These are phyloP conservation scores for Pichia insulana DNA, from an alignment of 805 yeast genomes.

Conservation along the genomic window DNA sequence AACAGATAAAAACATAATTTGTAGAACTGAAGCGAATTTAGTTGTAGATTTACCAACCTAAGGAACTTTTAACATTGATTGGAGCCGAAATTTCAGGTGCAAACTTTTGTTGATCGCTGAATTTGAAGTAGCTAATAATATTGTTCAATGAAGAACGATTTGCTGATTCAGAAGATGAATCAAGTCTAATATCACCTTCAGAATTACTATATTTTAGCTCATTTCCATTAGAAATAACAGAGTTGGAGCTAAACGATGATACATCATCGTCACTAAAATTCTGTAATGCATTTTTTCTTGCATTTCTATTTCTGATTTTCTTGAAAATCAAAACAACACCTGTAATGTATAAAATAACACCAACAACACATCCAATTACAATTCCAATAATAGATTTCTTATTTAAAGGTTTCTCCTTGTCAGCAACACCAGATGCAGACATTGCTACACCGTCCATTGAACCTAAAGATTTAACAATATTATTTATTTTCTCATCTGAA, in stretches of 20 bases:
- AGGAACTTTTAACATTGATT: constrained; percentile 58
- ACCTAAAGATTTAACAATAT: constrained; percentile 14
- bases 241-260: constrained; percentile 1
- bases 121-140: constrained; percentile 7
- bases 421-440: constrained; percentile 9
- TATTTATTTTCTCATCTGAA: constrained; percentile 6
- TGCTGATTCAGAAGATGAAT: neutral
- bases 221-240: neutral
- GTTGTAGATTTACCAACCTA: constrained; percentile 46
- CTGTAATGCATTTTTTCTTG: constrained; percentile 1
- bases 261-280: neutral
- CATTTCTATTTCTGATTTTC: constrained; percentile 3
- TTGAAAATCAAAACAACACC: constrained; percentile 8
- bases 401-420: constrained; percentile 4
- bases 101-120: constrained; percentile 19
- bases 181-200: constrained; percentile 9
- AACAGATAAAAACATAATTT: neutral
- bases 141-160: constrained; percentile 10
- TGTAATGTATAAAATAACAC: constrained; percentile 48
- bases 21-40: constrained; percentile 1
- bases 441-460: constrained; percentile 21
- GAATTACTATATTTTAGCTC: constrained; percentile 3
- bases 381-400: constrained; percentile 56
- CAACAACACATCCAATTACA: constrained; percentile 75
- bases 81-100: constrained; percentile 55